Percentiles rank a stretch among this genome's conserved stretches.
Conservation (phyloP, 345 rosid genomes). For the Rhodamnia argentea region DNA sequence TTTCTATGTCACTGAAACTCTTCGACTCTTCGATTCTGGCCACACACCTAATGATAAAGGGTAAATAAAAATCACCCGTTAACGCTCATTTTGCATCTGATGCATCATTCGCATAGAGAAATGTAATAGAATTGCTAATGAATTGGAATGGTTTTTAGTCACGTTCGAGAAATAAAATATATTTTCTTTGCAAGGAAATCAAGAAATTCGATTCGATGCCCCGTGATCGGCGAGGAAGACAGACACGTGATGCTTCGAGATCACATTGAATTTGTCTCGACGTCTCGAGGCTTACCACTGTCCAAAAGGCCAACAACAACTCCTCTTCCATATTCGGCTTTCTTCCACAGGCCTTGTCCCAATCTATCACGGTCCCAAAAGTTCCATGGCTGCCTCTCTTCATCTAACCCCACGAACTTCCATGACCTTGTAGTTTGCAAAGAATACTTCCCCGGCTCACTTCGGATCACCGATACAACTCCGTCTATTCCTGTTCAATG, state of each 20-base stretch:
- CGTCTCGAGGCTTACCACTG: constrained; percentile 35
- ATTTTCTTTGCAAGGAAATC: too few species aligned
- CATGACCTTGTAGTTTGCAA: constrained; percentile 80
- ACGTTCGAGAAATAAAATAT: neutral
- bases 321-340: constrained; percentile 54
- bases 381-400: neutral
- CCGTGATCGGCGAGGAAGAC: neutral
- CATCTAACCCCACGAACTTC: constrained; percentile 64
- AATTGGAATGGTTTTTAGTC: constrained; percentile 2
- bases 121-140: neutral
- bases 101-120: neutral
- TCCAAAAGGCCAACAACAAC: constrained; percentile 68
- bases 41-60: constrained; percentile 49
- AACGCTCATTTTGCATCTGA: neutral
- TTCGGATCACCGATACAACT: constrained; percentile 40
- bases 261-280: neutral
- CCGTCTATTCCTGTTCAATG: constrained; percentile 38
- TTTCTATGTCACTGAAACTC: constrained; percentile 64
- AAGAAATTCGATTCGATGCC: neutral
- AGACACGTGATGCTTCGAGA: neutral
- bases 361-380: neutral
- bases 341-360: constrained; percentile 19
- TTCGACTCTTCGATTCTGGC: constrained; percentile 76
- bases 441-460: constrained; percentile 36
- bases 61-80: neutral